A percentile compares a stretch with the other conserved stretches of the same genome.
These are phyloP conservation scores for Arthrobotrys iridis DNA, from an alignment of 2,329 filamentous ascomycete species.

Conservation along the genomic window DNA sequence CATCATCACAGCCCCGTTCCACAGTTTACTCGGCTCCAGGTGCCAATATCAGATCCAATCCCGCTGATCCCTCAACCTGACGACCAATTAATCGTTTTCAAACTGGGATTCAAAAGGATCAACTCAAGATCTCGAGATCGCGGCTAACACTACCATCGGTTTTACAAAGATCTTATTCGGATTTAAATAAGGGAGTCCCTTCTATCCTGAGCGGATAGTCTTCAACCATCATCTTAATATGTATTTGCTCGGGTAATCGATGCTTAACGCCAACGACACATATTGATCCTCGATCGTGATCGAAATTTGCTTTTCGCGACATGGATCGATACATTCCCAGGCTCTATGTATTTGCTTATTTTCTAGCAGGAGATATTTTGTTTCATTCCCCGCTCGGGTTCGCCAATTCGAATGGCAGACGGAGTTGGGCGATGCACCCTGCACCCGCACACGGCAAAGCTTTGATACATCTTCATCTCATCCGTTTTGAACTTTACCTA, in stretches of 20 bases:
- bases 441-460: conserved; percentile 36
- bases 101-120: neutral
- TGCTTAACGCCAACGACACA: no score
- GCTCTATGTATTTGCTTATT: conserved; percentile 41
- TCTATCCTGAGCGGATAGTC: conserved; percentile 10
- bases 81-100: conserved; percentile 19
- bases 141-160: neutral
- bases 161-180: neutral
- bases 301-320: neutral
- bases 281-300: neutral
- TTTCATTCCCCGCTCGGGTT: conserved; percentile 1
- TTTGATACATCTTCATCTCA: conserved; percentile 20
- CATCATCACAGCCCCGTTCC: conserved; percentile 17
- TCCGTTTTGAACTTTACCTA: conserved; percentile 28
- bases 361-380: conserved; percentile 2
- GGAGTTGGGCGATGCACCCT: conserved; percentile 6
- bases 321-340: neutral
- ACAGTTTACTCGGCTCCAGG: conserved; percentile 17
- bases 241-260: no score
- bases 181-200: conserved; percentile 13
- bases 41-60: conserved; percentile 24
- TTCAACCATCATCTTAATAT: conserved; percentile 3
- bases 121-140: neutral
- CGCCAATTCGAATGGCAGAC: conserved; percentile 11
- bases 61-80: conserved; percentile 22